Percentiles rank a stretch among this genome's conserved stretches.
phyloP scores from a whole-genome alignment of 163 green algal species.

The Chloromonas sp. region DNA sequence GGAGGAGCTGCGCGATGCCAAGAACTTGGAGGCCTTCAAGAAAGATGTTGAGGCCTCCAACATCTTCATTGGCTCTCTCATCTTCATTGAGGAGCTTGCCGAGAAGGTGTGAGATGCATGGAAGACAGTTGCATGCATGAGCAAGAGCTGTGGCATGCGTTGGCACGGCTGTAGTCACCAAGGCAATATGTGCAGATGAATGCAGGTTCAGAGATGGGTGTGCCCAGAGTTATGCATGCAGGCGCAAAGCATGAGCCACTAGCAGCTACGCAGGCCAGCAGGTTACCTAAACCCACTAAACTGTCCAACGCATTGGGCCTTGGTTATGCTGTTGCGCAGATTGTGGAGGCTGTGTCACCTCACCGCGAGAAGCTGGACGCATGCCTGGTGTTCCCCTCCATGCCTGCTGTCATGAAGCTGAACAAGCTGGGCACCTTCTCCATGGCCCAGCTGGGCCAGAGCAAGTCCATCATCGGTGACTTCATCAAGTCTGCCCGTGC shows the following conservation, averaged over 20 bases:
- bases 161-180: too few relatives aligned
- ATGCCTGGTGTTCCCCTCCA: constrained; percentile 97
- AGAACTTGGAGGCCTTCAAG: constrained; percentile 88
- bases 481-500: constrained; percentile 81
- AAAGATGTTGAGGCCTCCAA: constrained; percentile 82
- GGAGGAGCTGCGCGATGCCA: constrained; percentile 88
- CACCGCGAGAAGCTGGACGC: constrained; percentile 82
- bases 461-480: constrained; percentile 90
- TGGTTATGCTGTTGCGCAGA: constrained; percentile 17
- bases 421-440: constrained; percentile 99
- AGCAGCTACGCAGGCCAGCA: too few relatives aligned
- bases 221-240: too few relatives aligned
- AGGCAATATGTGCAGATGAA: too few relatives aligned
- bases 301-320: too few relatives aligned
- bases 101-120: constrained; percentile 72
- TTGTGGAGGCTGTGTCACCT: constrained; percentile 78
- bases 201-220: too few relatives aligned
- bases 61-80: constrained; percentile 98
- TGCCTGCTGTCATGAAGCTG: constrained; percentile 93
- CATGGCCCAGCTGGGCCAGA: constrained; percentile 93
- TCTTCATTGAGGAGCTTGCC: constrained; percentile 99
- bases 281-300: too few relatives aligned
- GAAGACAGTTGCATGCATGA: not conserved
- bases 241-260: too few relatives aligned
- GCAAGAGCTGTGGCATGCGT: too few relatives aligned